Conservation (phyloP, 2,329 filamentous ascomycete species). For the Xylariomycetidae sp. region DNA sequence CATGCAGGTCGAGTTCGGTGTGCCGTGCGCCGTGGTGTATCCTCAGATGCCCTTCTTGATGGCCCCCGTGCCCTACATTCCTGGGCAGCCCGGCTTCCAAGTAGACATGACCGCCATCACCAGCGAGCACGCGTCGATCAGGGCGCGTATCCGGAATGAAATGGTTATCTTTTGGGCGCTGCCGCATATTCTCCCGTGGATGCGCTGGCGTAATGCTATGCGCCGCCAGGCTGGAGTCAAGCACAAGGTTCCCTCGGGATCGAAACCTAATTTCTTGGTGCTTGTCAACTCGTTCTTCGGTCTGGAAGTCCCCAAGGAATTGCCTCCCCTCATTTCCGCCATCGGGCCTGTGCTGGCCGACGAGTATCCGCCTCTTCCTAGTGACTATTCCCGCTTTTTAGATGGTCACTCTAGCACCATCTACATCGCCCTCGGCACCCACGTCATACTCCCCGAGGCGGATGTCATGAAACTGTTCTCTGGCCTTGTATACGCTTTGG, state of each 20-base stretch:
- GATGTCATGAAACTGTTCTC: conserved; percentile 28
- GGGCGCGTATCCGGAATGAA: conserved; percentile 32
- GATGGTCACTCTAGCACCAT: conserved; percentile 26
- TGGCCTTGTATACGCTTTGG: conserved; percentile 23
- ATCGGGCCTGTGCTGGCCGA: conserved; percentile 37
- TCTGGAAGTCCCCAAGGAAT: conserved; percentile 35
- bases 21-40: conserved; percentile 35
- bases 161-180: conserved; percentile 26
- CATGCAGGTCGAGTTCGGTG: conserved; percentile 30
- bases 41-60: conserved; percentile 37
- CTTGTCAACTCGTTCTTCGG: conserved; percentile 41
- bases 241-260: conserved; percentile 20
- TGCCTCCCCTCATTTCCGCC: conserved; percentile 33
- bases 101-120: conserved; percentile 32
- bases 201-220: conserved; percentile 29
- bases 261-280: conserved; percentile 36
- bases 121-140: conserved; percentile 34
- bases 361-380: conserved; percentile 27
- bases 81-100: conserved; percentile 37
- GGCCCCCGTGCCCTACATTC: conserved; percentile 34
- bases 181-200: conserved; percentile 24
- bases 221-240: conserved; percentile 28
- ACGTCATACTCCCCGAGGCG: conserved; percentile 27
- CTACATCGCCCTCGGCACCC: conserved; percentile 39
- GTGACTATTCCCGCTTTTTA: conserved; percentile 24